phyloP scores from a whole-genome alignment of 345 rosid genomes.

The Aegle marmelos region DNA sequence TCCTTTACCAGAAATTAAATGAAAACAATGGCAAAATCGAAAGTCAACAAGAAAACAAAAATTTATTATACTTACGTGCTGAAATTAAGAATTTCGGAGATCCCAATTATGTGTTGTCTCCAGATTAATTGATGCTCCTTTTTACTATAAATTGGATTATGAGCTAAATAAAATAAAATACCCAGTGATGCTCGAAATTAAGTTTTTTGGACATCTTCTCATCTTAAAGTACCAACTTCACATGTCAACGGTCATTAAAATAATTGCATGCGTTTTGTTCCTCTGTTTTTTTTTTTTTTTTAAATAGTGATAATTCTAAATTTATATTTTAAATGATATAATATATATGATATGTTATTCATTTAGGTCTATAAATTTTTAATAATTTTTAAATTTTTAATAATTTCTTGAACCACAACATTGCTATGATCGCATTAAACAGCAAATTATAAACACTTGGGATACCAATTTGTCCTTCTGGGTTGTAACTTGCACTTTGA shows the following conservation, averaged over 20 bases:
- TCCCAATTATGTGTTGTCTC: not conserved
- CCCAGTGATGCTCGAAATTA: too few relatives aligned
- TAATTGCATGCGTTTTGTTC: not conserved
- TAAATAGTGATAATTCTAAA: too few relatives aligned
- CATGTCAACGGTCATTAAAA: not conserved
- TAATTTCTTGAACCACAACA: not conserved
- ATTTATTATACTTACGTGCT: fast-evolving
- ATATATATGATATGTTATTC: too few relatives aligned
- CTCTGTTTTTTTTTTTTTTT: too few relatives aligned
- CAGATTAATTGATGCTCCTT: not conserved
- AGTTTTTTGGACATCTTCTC: not conserved
- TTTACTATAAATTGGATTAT: not conserved
- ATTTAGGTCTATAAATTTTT: too few relatives aligned
- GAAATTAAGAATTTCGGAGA: not conserved
- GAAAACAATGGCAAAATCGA: not conserved
- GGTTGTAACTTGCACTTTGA: not conserved
- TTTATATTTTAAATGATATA: too few relatives aligned
- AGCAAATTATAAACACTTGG: not conserved
- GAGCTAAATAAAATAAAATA: not conserved
- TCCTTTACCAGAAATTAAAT: not conserved
- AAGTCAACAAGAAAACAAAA: not conserved
- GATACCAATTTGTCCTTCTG: not conserved
- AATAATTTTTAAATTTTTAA: too few relatives aligned
- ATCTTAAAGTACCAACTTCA: not conserved
- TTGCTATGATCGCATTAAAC: not conserved